Base-by-base conservation (phyloP, 2,329 filamentous ascomycete genomes). In the Colletotrichum lupini region DNA sequence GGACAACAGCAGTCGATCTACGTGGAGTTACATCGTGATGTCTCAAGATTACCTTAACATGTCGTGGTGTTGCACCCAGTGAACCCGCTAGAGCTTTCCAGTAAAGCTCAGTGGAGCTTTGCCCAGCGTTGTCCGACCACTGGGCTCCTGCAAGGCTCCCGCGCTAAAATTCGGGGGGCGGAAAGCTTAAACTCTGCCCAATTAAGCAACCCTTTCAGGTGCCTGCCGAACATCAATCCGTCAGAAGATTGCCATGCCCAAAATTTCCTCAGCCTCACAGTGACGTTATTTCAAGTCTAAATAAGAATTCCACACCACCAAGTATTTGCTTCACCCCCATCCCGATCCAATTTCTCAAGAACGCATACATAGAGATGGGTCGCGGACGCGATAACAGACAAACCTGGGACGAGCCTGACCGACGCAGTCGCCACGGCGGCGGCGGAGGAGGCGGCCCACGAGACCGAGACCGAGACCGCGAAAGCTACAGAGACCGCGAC, bases 381-480 rank as follows among this genome's bases (percentile, higher is more conserved):
- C 69, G 73, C 53, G 66, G 62, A 67, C 68, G 61, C 28, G 90
- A 92, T 76, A 90, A 87, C 80, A 87, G 87, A 63, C 85, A 89
- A 65, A 90, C 90, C 87, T 90, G 90, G 89, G 91, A 93, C 74
- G 86, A 88, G 55, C 82, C 85, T 12, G 85, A 86, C 67, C 82
- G 84, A 22, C 82, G 81, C 66, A 80, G 66, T 35, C 64, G 73
- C 56, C 76, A 78, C 53, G 79, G 81, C 35, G 79, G 80, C 64
- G 79, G 80, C 64, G 77, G 80, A 64, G 79, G 80, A 65, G 77
- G 77, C 61, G 79, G 79, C 37, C 77, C 79, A 42, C 77, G 78
- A 14, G 80, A 35, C 32, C 32, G 37, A 42, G 35, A 42, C 35
- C 12, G 14, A 42, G 37, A 80, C 61, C 76, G 79, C 22, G 78